These are phyloP conservation scores for Carex arenaria DNA, from an alignment of 202 grass and related monocot species.

Conservation along the genomic window DNA sequence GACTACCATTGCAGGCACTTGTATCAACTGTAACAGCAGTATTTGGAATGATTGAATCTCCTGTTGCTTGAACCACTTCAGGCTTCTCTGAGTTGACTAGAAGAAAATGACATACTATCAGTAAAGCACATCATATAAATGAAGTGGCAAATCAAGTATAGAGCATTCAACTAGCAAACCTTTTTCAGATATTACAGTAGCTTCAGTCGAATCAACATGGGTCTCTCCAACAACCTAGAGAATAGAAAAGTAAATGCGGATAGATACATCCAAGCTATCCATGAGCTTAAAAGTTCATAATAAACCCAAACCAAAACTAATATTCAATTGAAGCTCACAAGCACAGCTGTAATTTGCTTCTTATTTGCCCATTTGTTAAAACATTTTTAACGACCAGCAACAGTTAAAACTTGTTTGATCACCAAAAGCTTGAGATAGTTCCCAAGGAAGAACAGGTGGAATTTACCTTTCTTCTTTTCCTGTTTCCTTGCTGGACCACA, in stretches of 20 bases:
- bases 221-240: slow-evolving; percentile 45
- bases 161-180: slow-evolving; percentile 27
- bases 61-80: slow-evolving; percentile 16
- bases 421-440: slow-evolving; percentile 10
- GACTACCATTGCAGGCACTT: neutral
- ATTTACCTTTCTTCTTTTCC: slow-evolving; percentile 63
- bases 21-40: neutral
- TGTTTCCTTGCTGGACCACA: slow-evolving; percentile 47
- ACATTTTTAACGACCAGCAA: neutral
- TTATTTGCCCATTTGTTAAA: neutral
- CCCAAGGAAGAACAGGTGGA: slow-evolving; percentile 31
- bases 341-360: neutral
- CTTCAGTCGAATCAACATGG: slow-evolving; percentile 14
- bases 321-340: neutral
- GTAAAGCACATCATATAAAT: neutral
- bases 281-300: neutral
- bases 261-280: neutral
- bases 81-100: slow-evolving; percentile 16
- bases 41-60: slow-evolving; percentile 16
- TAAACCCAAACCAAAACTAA: neutral
- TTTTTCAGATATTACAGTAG: slow-evolving; percentile 41
- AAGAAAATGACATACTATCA: slow-evolving; percentile 11
- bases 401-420: neutral
- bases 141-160: neutral
- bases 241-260: slow-evolving; percentile 14